phyloP scores from a whole-genome alignment of 352 stramenopile species.

The Halophytophthora polymorphica region DNA sequence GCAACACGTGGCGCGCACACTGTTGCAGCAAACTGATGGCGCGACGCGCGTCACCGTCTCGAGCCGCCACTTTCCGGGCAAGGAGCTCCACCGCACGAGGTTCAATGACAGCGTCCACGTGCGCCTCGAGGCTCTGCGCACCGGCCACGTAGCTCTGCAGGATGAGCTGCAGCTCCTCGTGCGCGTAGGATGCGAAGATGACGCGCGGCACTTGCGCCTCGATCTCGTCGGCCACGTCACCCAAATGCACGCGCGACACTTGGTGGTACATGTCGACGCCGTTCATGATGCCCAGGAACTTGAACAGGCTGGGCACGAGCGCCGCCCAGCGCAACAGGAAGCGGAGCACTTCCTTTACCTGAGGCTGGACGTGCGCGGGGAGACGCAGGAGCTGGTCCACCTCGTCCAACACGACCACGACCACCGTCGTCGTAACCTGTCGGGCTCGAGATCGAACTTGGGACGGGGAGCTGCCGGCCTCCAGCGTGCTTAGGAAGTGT shows the following conservation, averaged over 20 bases:
- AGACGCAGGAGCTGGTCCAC: slow-evolving; percentile 63
- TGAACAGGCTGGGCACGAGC: slow-evolving; percentile 27
- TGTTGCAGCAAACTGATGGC: slow-evolving; percentile 63
- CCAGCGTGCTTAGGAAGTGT: slow-evolving; percentile 30
- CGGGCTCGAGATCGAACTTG: background rate
- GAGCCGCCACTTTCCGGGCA: slow-evolving; percentile 59
- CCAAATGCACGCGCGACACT: slow-evolving; percentile 31
- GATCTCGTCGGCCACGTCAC: slow-evolving; percentile 3
- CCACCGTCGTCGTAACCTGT: background rate
- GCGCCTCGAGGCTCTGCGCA: background rate
- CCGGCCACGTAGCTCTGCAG: slow-evolving; percentile 36
- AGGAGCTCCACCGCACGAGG: slow-evolving; percentile 55
- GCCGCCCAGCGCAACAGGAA: slow-evolving; percentile 62
- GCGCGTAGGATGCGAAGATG: slow-evolving; percentile 58
- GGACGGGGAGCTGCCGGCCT: background rate
- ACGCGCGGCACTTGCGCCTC: slow-evolving; percentile 33
- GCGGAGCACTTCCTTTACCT: slow-evolving; percentile 48
- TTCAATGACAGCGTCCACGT: slow-evolving; percentile 30
- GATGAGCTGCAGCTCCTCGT: slow-evolving; percentile 47
- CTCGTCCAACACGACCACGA: slow-evolving; percentile 59
- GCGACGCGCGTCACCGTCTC: slow-evolving; percentile 61
- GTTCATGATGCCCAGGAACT: slow-evolving; percentile 73
- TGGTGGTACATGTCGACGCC: slow-evolving; percentile 71
- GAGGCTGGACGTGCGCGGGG: slow-evolving; percentile 30
- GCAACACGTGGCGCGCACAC: slow-evolving; percentile 37